phyloP scores from a whole-genome alignment of 495 filamentous ascomycete genomes.

The Tricharina praecox region DNA sequence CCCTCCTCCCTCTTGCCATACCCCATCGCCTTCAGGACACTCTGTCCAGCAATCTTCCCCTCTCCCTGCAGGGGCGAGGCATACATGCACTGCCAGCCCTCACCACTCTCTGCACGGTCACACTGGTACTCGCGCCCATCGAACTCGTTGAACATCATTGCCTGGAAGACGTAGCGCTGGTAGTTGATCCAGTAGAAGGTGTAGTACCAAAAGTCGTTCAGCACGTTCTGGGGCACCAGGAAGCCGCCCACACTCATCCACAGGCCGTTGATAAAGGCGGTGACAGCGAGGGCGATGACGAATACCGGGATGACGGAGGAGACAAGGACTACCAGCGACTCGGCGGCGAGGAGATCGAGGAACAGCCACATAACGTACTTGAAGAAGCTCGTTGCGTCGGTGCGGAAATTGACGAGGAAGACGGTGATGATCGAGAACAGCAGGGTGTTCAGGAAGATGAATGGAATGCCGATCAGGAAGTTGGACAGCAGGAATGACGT shows the following conservation, averaged over 20 bases:
- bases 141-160: constrained; percentile 86
- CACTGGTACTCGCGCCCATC: constrained; percentile 43
- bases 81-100: constrained; percentile 52
- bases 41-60: constrained; percentile 51
- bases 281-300: constrained; percentile 55
- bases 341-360: constrained; percentile 64
- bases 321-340: constrained; percentile 61
- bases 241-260: constrained; percentile 79
- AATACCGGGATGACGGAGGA: constrained; percentile 58
- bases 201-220: constrained; percentile 74
- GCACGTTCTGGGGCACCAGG: constrained; percentile 47
- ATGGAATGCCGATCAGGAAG: constrained; percentile 66
- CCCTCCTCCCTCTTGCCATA: constrained; percentile 46
- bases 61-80: constrained; percentile 40
- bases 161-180: constrained; percentile 61
- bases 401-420: constrained; percentile 63
- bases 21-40: constrained; percentile 48
- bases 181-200: constrained; percentile 65
- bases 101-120: constrained; percentile 16
- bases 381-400: constrained; percentile 49
- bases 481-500: constrained; percentile 56
- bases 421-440: constrained; percentile 60
- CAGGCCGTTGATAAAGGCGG: constrained; percentile 67
- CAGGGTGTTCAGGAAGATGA: constrained; percentile 56
- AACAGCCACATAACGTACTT: constrained; percentile 76